These are phyloP conservation scores for Colletotrichum euphorbiae DNA, from an alignment of 2,329 filamentous ascomycete species.

Conservation along the genomic window DNA sequence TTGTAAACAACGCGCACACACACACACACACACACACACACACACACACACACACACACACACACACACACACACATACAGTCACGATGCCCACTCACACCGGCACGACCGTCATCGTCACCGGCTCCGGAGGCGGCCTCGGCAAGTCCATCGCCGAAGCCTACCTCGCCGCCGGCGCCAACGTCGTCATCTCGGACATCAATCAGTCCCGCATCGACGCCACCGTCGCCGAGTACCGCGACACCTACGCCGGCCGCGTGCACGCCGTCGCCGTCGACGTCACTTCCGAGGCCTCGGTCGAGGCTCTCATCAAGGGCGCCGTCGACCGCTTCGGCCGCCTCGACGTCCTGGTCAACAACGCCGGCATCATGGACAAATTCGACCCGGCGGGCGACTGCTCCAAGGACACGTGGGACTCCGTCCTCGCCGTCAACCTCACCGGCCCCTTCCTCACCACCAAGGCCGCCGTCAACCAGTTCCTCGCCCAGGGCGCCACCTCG, in stretches of 20 bases:
- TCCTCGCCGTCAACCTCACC: conserved; percentile 68
- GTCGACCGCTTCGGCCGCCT: conserved; percentile 42
- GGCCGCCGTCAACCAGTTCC: conserved; percentile 61
- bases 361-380: conserved; percentile 68
- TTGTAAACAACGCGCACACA: neutral
- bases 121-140: conserved; percentile 49
- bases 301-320: conserved; percentile 24
- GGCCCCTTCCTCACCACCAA: conserved; percentile 66
- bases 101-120: conserved; percentile 48
- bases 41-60: neutral
- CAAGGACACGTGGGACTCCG: conserved; percentile 62
- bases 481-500: conserved; percentile 48
- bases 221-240: conserved; percentile 26
- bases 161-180: conserved; percentile 48
- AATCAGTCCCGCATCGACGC: conserved; percentile 38
- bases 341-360: conserved; percentile 70
- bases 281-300: conserved; percentile 31
- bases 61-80: neutral
- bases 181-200: conserved; percentile 50
- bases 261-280: conserved; percentile 34
- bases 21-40: neutral
- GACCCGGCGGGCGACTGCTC: conserved; percentile 62
- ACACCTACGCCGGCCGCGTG: conserved; percentile 36
- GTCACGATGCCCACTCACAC: conserved; percentile 25
- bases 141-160: conserved; percentile 47